Evolutionary conservation across 83 land plant species (phyloP).

Genomic region (Thuja plicata): DNA sequence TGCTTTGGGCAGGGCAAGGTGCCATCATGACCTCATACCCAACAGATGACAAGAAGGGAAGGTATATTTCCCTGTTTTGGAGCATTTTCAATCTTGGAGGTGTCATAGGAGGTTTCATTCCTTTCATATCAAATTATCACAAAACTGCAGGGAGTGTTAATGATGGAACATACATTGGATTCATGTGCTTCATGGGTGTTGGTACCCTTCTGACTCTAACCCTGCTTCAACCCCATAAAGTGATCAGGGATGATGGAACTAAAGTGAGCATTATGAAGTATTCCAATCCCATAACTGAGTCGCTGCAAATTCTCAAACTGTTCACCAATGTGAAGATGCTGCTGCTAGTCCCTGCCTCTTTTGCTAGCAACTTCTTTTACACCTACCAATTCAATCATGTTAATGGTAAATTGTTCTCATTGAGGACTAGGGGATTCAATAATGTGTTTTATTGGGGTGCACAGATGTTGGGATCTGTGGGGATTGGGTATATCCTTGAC

Average conservation of each 20-base stretch:
- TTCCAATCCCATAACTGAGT: conserved; percentile 40
- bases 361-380: conserved; percentile 94
- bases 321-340: conserved; percentile 70
- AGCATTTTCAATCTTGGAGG: conserved; percentile 88
- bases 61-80: conserved; percentile 50
- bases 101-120: conserved; percentile 84
- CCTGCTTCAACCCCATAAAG: conserved; percentile 20
- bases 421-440: conserved; percentile 83
- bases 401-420: conserved; percentile 60
- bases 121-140: conserved; percentile 73
- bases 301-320: conserved; percentile 48
- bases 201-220: conserved; percentile 67
- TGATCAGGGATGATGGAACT: too few species aligned
- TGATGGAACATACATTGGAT: conserved; percentile 80
- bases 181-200: conserved; percentile 80
- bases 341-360: conserved; percentile 65
- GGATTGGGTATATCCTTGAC: conserved; percentile 70
- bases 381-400: conserved; percentile 24
- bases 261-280: too few species aligned
- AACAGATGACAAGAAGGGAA: conserved; percentile 22
- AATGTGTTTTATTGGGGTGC: conserved; percentile 89
- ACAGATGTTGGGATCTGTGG: conserved; percentile 83
- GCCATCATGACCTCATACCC: conserved; percentile 24
- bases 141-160: conserved; percentile 50
- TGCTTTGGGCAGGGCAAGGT: neutral